Base-by-base conservation (phyloP, 2,329 filamentous ascomycete species). In the Aspergillus sp. region DNA sequence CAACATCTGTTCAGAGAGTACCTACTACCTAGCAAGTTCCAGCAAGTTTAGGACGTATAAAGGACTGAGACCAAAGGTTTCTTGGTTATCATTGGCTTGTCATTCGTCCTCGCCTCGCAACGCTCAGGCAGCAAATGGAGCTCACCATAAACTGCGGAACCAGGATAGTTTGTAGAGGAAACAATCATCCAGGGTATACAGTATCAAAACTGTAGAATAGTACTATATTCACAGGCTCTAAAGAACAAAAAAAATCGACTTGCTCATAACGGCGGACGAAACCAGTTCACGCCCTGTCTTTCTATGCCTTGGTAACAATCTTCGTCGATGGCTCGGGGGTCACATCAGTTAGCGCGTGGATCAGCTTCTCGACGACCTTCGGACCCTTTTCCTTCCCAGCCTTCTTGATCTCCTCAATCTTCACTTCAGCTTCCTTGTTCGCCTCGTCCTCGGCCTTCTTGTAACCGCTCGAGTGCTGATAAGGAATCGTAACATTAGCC, bases 381-480 rank as follows among this genome's bases (percentile, higher is more conserved):
- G 85, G 84, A 74, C 93, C 91, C 67, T 87, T 87, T 83, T 93
- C 91, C 78, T 90, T 86, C 64, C 93, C 94, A 38, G 92, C 88
- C 59, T 84, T 84, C 77, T 91, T 86, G 76, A 98, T 98, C 77
- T 91, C 88, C 78, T 89, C 85, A 71, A 98, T 88, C 80, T 96
- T 89, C 71, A 79, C 83, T 64, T 97, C 91, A 57, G 91, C 91
- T 67, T 94, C 91, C 80, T 89, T 89, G 79, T 88, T 87, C 68
- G 92, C 91, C 72, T 93, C 88, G 65, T 88, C 86, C 77, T 94
- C 91, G 66, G 91, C 90, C 69, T 89, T 87, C 79, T 90, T 87
- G 85, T 97, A 97, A 73, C 93, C 93, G 78, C 91, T 91, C 72
- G 91, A 90, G 82, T 99, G 94, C 94, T 98, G 52, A 7, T 30